These are phyloP conservation scores for Skeletonema costatum DNA, from an alignment of 108 stramenopile genomes.

Conservation along the genomic window DNA sequence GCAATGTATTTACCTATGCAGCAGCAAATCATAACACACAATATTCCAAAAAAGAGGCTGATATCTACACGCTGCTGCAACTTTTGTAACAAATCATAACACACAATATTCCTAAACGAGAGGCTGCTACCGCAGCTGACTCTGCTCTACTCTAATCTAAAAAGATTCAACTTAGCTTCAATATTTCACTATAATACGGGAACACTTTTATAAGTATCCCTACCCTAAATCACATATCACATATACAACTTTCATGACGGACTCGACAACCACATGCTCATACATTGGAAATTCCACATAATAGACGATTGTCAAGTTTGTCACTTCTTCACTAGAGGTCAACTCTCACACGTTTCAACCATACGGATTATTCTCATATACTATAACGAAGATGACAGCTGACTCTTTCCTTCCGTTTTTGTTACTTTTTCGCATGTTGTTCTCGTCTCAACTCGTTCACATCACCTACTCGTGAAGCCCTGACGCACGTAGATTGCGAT, in stretches of 20 bases:
- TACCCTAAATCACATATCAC: not conserved
- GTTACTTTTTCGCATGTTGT: not conserved
- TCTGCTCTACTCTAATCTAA: not conserved
- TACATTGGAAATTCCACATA: not conserved
- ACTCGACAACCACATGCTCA: not conserved
- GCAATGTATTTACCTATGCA: no score
- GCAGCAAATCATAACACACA: no score
- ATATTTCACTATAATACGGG: not conserved
- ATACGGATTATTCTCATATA: not conserved
- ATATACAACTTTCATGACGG: not conserved
- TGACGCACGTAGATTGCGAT: not conserved
- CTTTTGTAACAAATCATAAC: no score
- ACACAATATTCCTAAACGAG: no score
- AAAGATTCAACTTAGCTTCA: not conserved
- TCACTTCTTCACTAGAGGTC: not conserved
- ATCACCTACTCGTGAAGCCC: not conserved
- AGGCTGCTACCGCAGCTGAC: not conserved
- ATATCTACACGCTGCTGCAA: no score
- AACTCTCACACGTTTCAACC: not conserved
- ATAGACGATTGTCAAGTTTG: not conserved
- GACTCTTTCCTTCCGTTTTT: not conserved
- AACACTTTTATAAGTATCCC: not conserved
- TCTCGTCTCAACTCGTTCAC: not conserved
- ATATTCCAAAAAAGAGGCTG: no score
- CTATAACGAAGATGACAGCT: not conserved